A percentile compares a stretch with the other conserved stretches of the same genome.
Conservation (phyloP, 140 eudicot species). For the Bidens hawaiensis region DNA sequence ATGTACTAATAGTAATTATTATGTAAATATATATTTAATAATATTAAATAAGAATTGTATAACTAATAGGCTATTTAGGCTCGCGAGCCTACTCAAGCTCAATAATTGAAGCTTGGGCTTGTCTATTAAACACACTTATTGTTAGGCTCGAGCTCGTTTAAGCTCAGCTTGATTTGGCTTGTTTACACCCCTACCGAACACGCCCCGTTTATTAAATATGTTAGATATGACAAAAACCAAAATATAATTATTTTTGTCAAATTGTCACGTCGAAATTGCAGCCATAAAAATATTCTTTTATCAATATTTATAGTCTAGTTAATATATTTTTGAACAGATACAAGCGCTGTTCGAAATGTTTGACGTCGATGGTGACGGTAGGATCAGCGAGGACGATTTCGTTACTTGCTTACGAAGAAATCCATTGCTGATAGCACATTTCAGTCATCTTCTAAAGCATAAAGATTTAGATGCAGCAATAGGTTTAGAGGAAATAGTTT, state of each 20-base stretch:
- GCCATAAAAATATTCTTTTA: background rate
- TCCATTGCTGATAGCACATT: conserved; percentile 75
- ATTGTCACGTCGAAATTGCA: background rate
- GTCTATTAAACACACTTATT: too few species aligned
- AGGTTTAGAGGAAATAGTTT: conserved; percentile 42
- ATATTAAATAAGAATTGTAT: too few species aligned
- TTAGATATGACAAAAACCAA: too few species aligned
- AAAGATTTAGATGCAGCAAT: conserved; percentile 22
- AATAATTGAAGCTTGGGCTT: too few species aligned
- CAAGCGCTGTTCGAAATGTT: conserved; percentile 50
- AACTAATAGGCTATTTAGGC: too few species aligned
- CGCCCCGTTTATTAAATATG: too few species aligned
- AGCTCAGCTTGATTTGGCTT: too few species aligned
- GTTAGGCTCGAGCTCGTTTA: too few species aligned
- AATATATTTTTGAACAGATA: conserved; percentile 40
- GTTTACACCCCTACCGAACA: too few species aligned
- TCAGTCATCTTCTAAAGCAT: conserved; percentile 41
- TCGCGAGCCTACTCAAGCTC: too few species aligned
- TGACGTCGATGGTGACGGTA: conserved; percentile 66
- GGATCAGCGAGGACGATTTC: conserved; percentile 73
- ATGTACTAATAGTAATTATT: too few species aligned
- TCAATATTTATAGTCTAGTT: background rate
- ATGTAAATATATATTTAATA: too few species aligned
- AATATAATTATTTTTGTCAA: background rate
- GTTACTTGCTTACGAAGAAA: conserved; percentile 55